Evolutionary conservation across 2,329 filamentous ascomycete species (phyloP).

Genomic region (Botrytis cinerea): DNA sequence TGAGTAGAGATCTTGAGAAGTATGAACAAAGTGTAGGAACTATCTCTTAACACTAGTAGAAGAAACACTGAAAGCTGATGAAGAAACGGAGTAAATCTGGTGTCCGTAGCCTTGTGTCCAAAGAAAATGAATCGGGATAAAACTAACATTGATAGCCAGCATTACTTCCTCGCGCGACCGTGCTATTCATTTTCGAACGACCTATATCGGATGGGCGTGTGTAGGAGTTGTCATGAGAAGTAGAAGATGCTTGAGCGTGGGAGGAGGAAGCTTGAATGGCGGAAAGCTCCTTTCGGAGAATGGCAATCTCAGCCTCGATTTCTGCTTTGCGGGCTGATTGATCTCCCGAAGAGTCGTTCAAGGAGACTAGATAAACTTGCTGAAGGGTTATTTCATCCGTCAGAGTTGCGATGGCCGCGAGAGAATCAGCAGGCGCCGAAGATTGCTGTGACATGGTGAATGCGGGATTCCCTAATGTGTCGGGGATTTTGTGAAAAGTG

Average conservation of each 20-base stretch:
- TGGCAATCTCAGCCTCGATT: background rate
- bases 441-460: slow-evolving; percentile 22
- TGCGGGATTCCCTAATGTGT: background rate
- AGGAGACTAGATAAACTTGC: slow-evolving; percentile 47
- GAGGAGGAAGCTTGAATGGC: background rate
- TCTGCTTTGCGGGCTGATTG: slow-evolving; percentile 23
- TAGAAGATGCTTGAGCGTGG: background rate
- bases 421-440: background rate
- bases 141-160: slow-evolving; percentile 17
- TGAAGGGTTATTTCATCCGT: slow-evolving; percentile 49
- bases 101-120: background rate
- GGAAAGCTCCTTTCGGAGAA: background rate
- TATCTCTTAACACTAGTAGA: background rate
- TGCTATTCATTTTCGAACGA: slow-evolving; percentile 4
- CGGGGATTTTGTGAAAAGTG: background rate
- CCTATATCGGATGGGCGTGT: background rate
- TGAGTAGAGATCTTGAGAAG: background rate
- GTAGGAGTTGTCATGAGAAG: background rate
- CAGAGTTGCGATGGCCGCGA: slow-evolving; percentile 38
- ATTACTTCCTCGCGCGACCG: background rate
- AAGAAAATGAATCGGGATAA: background rate
- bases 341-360: slow-evolving; percentile 40
- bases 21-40: background rate
- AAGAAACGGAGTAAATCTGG: background rate
- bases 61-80: background rate